Base-by-base conservation (phyloP, 257 asterid genomes). In the Gardenia jasminoides region DNA sequence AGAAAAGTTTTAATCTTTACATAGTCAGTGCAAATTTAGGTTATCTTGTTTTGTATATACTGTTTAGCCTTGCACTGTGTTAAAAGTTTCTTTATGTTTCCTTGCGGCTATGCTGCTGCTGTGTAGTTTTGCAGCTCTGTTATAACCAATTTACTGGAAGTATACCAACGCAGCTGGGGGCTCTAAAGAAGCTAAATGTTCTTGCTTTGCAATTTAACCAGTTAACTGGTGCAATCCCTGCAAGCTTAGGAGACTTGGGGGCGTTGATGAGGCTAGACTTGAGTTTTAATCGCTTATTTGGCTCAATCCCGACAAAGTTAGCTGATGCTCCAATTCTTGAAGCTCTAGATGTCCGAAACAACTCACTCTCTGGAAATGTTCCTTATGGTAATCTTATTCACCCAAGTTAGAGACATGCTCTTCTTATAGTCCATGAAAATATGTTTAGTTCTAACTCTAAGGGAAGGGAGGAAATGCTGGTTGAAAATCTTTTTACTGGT, bases 141-240 rank as follows among this genome's bases (percentile, higher is more conserved):
- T 93, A 90, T 81, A 94, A 94, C 82, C 92, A 90, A 78, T 72
- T 94, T 56, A 88, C 82, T 10, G 98, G 99, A 82, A 91, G 98
- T 78, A 84, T 94, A 84, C 99, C 99, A 12, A 91, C 89, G 10
- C 92, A 90, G 79, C 81, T 93, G 4, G 91, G 90, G 70, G 84
- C 83, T 47, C 84, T 90, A 72, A 85, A 88, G 88, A 93, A 88
- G 88, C 90, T 94, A 52, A 91, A 80, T 46, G 98, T 93, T 64
- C 86, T 94, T 7, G 94, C 98, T 78, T 84, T 94, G 70, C 99
- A 93, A 69, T 88, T 89, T 15, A 94, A 94, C 83, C 88, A 65
- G 78, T 83, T 94, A 36, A 90, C 91, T 22, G 99, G 99, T 41
- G 98, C 99, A 31, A 90, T 94, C 86, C 98, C 99, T 15, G 99